Conservation (phyloP, 306 rosid species). For the Lathyrus aphaca region DNA sequence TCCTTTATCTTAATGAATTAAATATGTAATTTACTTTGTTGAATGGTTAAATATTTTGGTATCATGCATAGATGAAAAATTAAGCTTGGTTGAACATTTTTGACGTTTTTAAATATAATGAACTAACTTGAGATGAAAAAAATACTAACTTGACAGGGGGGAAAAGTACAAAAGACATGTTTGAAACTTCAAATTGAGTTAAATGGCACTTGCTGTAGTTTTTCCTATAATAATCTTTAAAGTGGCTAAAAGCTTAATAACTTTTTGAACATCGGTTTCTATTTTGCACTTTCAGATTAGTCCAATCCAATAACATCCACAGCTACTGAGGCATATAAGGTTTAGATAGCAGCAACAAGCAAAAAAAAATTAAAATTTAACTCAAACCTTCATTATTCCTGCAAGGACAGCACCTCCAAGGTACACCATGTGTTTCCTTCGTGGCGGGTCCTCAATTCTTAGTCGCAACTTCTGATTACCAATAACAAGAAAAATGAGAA, state of each 20-base stretch:
- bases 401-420: conserved; percentile 99
- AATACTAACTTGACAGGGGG: no score
- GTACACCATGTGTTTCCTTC: conserved; percentile 99
- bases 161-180: no score
- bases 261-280: neutral
- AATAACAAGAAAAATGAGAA: conserved; percentile 19
- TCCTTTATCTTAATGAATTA: neutral
- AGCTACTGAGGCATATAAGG: conserved; percentile 14
- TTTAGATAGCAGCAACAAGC: conserved; percentile 15
- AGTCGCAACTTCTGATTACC: conserved; percentile 76
- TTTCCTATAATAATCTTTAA: neutral
- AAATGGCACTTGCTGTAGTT: neutral
- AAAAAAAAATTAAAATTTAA: conserved; percentile 22
- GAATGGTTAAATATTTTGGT: no score
- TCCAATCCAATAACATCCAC: conserved; percentile 20
- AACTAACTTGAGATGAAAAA: no score
- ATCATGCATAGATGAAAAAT: no score
- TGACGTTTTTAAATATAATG: no score
- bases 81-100: no score
- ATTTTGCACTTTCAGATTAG: neutral
- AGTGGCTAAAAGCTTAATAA: neutral
- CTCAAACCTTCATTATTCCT: conserved; percentile 91
- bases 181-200: no score
- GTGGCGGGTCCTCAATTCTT: conserved; percentile 96
- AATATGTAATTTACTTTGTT: no score